Evolutionary conservation across 2,329 filamentous ascomycete species (phyloP).

Genomic region (Claviceps monticola): DNA sequence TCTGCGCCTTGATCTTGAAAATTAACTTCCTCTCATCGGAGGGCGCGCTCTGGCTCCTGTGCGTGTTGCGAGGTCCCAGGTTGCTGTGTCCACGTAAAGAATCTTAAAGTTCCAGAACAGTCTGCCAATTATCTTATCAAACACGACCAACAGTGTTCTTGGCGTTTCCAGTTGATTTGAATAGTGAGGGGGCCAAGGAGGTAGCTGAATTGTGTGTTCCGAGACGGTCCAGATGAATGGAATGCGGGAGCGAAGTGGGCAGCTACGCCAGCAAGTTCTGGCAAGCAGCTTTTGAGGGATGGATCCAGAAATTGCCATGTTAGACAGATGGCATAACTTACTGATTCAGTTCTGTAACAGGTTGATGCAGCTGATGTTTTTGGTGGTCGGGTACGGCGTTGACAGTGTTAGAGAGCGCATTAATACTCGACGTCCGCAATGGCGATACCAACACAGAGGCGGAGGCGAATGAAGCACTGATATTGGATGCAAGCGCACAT

Average conservation of each 20-base stretch:
- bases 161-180: not conserved
- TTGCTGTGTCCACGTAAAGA: not conserved
- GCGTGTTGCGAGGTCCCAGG: not conserved
- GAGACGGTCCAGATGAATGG: constrained; percentile 3
- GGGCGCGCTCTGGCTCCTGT: not conserved
- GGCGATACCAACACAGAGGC: not conserved
- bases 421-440: not conserved
- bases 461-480: constrained; percentile 1
- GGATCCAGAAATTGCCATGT: not conserved
- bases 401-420: not conserved
- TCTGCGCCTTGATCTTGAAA: not conserved
- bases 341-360: not conserved
- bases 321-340: not conserved
- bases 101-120: not conserved
- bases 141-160: not conserved
- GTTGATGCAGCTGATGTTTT: not conserved
- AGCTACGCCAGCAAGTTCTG: not conserved
- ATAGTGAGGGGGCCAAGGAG: not conserved
- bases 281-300: not conserved
- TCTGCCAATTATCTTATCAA: not conserved
- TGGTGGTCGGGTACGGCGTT: not conserved
- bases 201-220: not conserved
- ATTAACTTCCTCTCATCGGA: not conserved
- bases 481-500: constrained; percentile 2
- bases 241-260: constrained; percentile 3